Evolutionary conservation across 1,139 yeast species (phyloP).

Genomic region (Meyerozyma athensensis): DNA sequence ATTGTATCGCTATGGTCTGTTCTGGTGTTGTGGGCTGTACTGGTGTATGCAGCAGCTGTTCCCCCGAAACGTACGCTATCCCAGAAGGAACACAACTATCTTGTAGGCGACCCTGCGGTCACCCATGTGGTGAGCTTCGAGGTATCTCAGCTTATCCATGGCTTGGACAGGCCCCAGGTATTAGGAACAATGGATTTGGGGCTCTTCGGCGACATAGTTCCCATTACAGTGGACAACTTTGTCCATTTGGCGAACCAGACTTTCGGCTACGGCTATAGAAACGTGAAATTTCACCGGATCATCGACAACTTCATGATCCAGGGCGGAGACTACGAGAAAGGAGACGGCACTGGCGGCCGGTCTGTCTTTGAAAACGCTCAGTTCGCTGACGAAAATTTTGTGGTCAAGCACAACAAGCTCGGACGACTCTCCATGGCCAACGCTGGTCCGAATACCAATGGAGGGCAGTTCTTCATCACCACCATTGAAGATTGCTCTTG

Average conservation of each 20-base stretch:
- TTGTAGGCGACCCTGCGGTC: slow-evolving; percentile 11
- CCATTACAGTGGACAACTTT: slow-evolving; percentile 37
- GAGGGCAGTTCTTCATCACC: slow-evolving; percentile 39
- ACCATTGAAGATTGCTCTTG: slow-evolving; percentile 17
- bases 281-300: slow-evolving; percentile 32
- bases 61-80: neutral
- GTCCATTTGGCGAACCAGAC: slow-evolving; percentile 28
- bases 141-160: slow-evolving; percentile 10
- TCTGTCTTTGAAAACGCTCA: slow-evolving; percentile 23
- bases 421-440: slow-evolving; percentile 44
- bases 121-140: slow-evolving; percentile 11
- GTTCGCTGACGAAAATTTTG: slow-evolving; percentile 38
- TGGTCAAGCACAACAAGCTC: slow-evolving; percentile 27
- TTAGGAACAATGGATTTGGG: slow-evolving; percentile 17
- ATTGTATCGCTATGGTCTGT: neutral
- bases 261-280: slow-evolving; percentile 32
- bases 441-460: slow-evolving; percentile 38
- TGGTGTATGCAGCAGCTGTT: neutral
- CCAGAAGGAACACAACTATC: neutral
- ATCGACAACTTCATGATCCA: slow-evolving; percentile 36
- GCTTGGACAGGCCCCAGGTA: slow-evolving; percentile 4
- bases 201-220: slow-evolving; percentile 24
- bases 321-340: slow-evolving; percentile 32
- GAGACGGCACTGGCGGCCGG: slow-evolving; percentile 27
- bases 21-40: neutral